A percentile compares a stretch with the other conserved stretches of the same genome.
phyloP scores from a whole-genome alignment of 495 filamentous ascomycete species.

The Diplogelasinospora grovesii region DNA sequence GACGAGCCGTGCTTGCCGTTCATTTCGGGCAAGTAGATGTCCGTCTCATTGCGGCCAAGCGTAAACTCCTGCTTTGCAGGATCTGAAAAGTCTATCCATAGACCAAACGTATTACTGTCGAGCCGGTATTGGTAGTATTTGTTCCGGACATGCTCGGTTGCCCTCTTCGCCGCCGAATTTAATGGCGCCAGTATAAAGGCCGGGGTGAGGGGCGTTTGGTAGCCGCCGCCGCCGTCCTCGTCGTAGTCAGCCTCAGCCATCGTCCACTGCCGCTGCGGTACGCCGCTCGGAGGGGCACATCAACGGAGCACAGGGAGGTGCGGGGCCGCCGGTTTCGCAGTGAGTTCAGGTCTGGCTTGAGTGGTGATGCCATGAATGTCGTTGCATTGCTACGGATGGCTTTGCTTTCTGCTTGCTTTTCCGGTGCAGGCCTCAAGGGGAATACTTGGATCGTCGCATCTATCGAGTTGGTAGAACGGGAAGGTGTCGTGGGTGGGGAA shows the following conservation, averaged over 20 bases:
- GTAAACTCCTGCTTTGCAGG: constrained; percentile 11
- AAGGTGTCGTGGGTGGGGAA: too few species aligned
- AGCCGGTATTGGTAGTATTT: constrained; percentile 5
- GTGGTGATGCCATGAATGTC: constrained; percentile 10
- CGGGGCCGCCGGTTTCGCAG: constrained; percentile 6
- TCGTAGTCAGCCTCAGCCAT: constrained; percentile 8
- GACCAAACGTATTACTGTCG: constrained; percentile 14
- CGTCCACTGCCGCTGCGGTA: not conserved
- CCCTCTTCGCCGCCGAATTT: constrained; percentile 14
- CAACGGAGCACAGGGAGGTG: constrained; percentile 6
- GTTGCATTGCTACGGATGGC: too few species aligned
- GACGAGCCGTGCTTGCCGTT: constrained; percentile 9
- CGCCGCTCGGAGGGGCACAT: constrained; percentile 2
- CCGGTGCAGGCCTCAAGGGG: too few species aligned
- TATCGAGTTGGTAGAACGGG: too few species aligned
- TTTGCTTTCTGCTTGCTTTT: too few species aligned
- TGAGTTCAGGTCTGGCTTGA: not conserved
- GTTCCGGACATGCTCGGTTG: constrained; percentile 11
- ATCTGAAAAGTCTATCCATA: constrained; percentile 20
- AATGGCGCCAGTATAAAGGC: constrained; percentile 17
- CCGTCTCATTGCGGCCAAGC: constrained; percentile 12
- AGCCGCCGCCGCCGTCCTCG: not conserved
- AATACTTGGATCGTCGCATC: too few species aligned
- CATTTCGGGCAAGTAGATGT: constrained; percentile 23
- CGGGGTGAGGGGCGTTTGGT: constrained; percentile 3